Percentiles rank a stretch among this genome's conserved stretches.
phyloP scores from a whole-genome alignment of 371 early-diverging fungal genomes.

The Mucor circinelloides region DNA sequence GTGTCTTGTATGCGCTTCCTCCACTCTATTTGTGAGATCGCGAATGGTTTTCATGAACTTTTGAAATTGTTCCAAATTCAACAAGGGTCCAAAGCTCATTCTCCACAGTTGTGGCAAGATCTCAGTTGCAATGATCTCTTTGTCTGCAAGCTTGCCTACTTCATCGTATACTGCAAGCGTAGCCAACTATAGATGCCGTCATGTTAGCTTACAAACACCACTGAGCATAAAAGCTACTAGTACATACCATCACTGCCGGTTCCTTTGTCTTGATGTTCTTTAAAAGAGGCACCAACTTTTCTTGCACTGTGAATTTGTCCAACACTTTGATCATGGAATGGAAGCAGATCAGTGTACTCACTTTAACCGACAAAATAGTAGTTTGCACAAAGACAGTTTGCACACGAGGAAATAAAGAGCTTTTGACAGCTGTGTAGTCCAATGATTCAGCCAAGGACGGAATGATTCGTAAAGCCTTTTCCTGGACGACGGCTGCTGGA shows the following conservation, averaged over 20 bases:
- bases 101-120: constrained; percentile 83
- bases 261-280: constrained; percentile 79
- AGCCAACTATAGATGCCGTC: constrained; percentile 54
- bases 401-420: constrained; percentile 74
- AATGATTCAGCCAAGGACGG: constrained; percentile 64
- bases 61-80: constrained; percentile 75
- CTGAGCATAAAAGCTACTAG: neutral
- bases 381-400: constrained; percentile 73
- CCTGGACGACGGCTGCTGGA: constrained; percentile 69
- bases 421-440: constrained; percentile 73
- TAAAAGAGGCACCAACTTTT: constrained; percentile 76
- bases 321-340: constrained; percentile 72
- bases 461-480: constrained; percentile 73
- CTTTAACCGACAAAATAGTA: constrained; percentile 71
- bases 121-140: constrained; percentile 74
- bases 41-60: constrained; percentile 71
- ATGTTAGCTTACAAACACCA: neutral
- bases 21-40: constrained; percentile 63
- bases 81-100: constrained; percentile 69
- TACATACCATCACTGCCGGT: constrained; percentile 71
- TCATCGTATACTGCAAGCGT: constrained; percentile 84
- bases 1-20: constrained; percentile 68
- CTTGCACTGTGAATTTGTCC: constrained; percentile 74
- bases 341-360: constrained; percentile 77
- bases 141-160: constrained; percentile 72